Percentiles rank a stretch among this genome's conserved stretches.
phyloP scores from a whole-genome alignment of 2,329 filamentous ascomycete species.

The Ceratocystis cubensis region DNA sequence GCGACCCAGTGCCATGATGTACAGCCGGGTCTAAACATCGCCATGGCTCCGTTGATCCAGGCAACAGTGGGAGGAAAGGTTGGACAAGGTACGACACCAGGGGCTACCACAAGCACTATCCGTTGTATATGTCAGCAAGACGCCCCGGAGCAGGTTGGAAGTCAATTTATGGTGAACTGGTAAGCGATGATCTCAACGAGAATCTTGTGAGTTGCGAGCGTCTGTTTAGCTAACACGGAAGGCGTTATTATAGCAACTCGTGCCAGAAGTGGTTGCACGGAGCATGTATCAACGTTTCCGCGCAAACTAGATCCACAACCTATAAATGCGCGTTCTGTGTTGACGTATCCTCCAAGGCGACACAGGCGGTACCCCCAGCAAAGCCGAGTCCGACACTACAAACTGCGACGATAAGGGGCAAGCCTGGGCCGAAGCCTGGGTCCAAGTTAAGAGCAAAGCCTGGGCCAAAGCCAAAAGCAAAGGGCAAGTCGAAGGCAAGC shows the following conservation, averaged over 20 bases:
- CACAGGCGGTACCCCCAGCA: conserved; percentile 33
- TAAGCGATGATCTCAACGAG: conserved; percentile 29
- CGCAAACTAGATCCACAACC: conserved; percentile 43
- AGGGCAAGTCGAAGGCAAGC: neutral
- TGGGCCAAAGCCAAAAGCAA: neutral
- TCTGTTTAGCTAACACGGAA: conserved; percentile 10
- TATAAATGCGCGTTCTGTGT: conserved; percentile 54
- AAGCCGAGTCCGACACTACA: conserved; percentile 25
- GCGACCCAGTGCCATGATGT: neutral
- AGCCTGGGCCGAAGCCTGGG: conserved; percentile 1
- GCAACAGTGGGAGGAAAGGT: conserved; percentile 21
- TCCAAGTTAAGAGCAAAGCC: neutral
- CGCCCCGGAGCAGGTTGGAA: conserved; percentile 30
- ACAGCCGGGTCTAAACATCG: conserved; percentile 4
- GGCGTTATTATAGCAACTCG: conserved; percentile 37
- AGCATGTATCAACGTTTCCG: conserved; percentile 48
- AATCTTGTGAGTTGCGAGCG: too few species aligned
- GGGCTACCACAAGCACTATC: conserved; percentile 26
- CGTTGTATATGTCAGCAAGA: conserved; percentile 45
- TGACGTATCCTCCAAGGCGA: conserved; percentile 40
- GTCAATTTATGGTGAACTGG: conserved; percentile 52
- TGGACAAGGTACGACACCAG: too few species aligned
- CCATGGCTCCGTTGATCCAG: neutral
- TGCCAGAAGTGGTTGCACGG: conserved; percentile 55
- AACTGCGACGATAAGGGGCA: neutral